Evolutionary conservation across 495 filamentous ascomycete genomes (phyloP).

Genomic region (Sphaerosporella brunnea): DNA sequence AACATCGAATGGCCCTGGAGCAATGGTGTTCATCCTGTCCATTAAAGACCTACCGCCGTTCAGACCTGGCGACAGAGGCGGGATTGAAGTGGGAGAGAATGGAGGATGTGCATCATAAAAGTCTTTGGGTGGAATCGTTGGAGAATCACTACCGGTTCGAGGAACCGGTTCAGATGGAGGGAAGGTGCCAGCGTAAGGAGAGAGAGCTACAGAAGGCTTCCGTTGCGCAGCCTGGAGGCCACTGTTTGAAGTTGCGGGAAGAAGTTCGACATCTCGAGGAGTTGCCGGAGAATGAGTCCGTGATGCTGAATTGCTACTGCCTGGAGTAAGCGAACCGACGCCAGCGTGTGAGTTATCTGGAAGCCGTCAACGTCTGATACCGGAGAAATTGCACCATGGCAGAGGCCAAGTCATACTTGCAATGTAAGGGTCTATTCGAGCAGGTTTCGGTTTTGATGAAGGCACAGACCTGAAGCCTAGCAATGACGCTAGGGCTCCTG

Average conservation of each 20-base stretch:
- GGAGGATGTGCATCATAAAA: too few relatives aligned
- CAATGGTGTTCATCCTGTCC: conserved; percentile 46
- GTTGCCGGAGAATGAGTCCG: conserved; percentile 16
- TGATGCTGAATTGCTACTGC: conserved; percentile 30
- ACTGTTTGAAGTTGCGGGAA: conserved; percentile 12
- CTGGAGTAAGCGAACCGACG: conserved; percentile 42
- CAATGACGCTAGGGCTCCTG: too few relatives aligned
- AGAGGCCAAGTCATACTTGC: neutral
- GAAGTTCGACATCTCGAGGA: conserved; percentile 20
- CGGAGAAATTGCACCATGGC: neutral
- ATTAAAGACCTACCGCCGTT: conserved; percentile 31
- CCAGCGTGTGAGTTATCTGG: conserved; percentile 45
- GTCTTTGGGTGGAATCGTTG: conserved; percentile 1
- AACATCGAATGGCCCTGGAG: conserved; percentile 47
- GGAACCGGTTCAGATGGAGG: too few relatives aligned
- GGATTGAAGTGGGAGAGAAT: too few relatives aligned
- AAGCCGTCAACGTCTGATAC: neutral
- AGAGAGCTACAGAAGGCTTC: too few relatives aligned
- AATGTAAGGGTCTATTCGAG: neutral
- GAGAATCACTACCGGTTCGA: neutral
- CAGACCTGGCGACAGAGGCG: conserved; percentile 29
- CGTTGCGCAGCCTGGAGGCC: too few relatives aligned
- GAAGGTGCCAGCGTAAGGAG: too few relatives aligned
- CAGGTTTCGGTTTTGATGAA: too few relatives aligned
- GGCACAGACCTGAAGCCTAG: too few relatives aligned